phyloP scores from a whole-genome alignment of 2,329 filamentous ascomycete species.

The Mycogone perniciosa region DNA sequence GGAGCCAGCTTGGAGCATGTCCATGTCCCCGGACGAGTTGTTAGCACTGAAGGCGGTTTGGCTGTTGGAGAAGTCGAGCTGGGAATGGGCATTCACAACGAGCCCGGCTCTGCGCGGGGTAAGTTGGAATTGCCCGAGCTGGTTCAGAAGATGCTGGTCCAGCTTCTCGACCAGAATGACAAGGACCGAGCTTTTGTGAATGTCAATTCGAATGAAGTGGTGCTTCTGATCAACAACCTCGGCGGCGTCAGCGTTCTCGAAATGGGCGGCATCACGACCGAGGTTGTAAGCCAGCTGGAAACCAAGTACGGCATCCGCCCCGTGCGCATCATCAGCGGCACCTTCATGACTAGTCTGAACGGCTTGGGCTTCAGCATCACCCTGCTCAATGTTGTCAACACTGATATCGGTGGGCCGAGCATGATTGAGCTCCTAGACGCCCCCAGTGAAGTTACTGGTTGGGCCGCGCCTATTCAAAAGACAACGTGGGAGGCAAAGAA shows the following conservation, averaged over 20 bases:
- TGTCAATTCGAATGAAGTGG: slow-evolving; percentile 56
- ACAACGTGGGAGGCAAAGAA: slow-evolving; percentile 58
- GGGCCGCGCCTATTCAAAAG: slow-evolving; percentile 57
- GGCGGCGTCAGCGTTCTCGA: slow-evolving; percentile 68
- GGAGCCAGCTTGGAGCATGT: slow-evolving; percentile 84
- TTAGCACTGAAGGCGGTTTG: slow-evolving; percentile 52
- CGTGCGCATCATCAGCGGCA: slow-evolving; percentile 59
- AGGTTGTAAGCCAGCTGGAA: slow-evolving; percentile 59
- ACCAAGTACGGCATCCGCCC: slow-evolving; percentile 53
- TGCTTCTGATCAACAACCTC: slow-evolving; percentile 69
- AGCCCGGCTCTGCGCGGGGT: slow-evolving; percentile 50
- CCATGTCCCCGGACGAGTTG: slow-evolving; percentile 76
- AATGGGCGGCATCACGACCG: slow-evolving; percentile 62
- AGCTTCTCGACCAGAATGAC: slow-evolving; percentile 61
- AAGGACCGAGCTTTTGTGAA: slow-evolving; percentile 64
- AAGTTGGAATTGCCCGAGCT: slow-evolving; percentile 47
- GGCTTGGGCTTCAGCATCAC: slow-evolving; percentile 69
- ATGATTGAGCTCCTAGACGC: slow-evolving; percentile 66
- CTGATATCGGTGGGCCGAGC: slow-evolving; percentile 51
- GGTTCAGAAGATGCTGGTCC: slow-evolving; percentile 59
- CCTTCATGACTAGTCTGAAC: slow-evolving; percentile 74
- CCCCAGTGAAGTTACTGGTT: slow-evolving; percentile 63
- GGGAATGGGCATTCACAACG: slow-evolving; percentile 76
- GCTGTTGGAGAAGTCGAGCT: slow-evolving; percentile 53
- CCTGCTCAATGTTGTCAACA: slow-evolving; percentile 57